Conservation (phyloP, 495 filamentous ascomycete genomes). For the Lasiosphaeria miniovina region DNA sequence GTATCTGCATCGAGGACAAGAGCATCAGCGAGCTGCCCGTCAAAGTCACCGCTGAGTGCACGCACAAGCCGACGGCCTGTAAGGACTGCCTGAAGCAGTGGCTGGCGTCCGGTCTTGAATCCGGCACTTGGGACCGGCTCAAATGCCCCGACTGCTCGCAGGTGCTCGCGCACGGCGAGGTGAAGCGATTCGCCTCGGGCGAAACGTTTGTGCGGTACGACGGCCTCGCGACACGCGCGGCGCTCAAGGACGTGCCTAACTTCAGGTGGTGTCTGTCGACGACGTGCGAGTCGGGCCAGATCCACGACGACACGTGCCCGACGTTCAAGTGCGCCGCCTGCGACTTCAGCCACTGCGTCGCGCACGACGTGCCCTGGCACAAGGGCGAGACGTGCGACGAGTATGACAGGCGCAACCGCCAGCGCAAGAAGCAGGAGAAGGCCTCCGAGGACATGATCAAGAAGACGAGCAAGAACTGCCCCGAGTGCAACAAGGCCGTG, state of each 20-base stretch:
- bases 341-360: slow-evolving; percentile 35
- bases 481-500: slow-evolving; percentile 42
- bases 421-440: slow-evolving; percentile 32
- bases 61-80: slow-evolving; percentile 35
- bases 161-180: slow-evolving; percentile 32
- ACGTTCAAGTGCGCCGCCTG: slow-evolving; percentile 43
- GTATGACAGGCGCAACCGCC: slow-evolving; percentile 36
- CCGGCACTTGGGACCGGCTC: slow-evolving; percentile 31
- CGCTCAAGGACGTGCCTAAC: slow-evolving; percentile 32
- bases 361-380: slow-evolving; percentile 48
- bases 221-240: slow-evolving; percentile 25
- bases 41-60: slow-evolving; percentile 31
- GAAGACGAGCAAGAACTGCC: slow-evolving; percentile 42
- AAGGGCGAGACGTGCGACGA: slow-evolving; percentile 46
- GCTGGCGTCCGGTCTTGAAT: slow-evolving; percentile 34
- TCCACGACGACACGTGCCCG: slow-evolving; percentile 32
- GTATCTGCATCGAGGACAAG: slow-evolving; percentile 39
- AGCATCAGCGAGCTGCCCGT: slow-evolving; percentile 33
- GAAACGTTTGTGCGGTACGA: slow-evolving; percentile 38
- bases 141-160: slow-evolving; percentile 42
- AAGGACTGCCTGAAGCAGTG: slow-evolving; percentile 35
- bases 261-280: slow-evolving; percentile 43
- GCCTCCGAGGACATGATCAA: slow-evolving; percentile 39
- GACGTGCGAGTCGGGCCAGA: slow-evolving; percentile 43
- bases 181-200: slow-evolving; percentile 29